These are phyloP conservation scores for Nitzschia sp. DNA, from an alignment of 108 stramenopile genomes.

Conservation along the genomic window DNA sequence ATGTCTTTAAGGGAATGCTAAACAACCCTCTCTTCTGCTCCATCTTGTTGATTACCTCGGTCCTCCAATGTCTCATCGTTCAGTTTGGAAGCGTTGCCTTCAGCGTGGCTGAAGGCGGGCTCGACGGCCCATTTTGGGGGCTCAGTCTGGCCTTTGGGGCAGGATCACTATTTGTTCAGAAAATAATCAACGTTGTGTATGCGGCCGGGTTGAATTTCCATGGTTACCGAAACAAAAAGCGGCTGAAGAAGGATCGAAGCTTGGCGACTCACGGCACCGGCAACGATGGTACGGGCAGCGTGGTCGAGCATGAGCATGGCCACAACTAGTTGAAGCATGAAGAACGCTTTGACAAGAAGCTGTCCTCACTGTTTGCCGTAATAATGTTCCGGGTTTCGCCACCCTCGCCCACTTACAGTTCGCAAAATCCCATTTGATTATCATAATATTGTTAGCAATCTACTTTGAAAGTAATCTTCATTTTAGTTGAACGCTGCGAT, in stretches of 20 bases:
- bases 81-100: conserved; percentile 85
- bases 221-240: conserved; percentile 11
- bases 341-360: too few species aligned
- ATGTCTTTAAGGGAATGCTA: conserved; percentile 81
- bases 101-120: conserved; percentile 63
- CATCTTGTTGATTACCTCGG: conserved; percentile 79
- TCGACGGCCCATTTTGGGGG: conserved; percentile 49
- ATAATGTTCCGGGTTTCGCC: too few species aligned
- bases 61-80: conserved; percentile 90
- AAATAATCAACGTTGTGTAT: conserved; percentile 58
- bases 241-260: conserved; percentile 2
- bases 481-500: too few species aligned
- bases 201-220: conserved; percentile 14
- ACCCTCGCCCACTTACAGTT: too few species aligned
- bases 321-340: background rate
- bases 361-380: too few species aligned
- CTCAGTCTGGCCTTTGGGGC: conserved; percentile 52
- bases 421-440: too few species aligned
- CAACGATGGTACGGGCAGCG: background rate
- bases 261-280: conserved; percentile 9
- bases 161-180: conserved; percentile 66
- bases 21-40: conserved; percentile 82
- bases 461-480: too few species aligned
- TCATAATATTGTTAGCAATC: too few species aligned
- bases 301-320: background rate